Evolutionary conservation across 108 stramenopile genomes (phyloP), one percentile per base, ranked within the genome.

Genomic region (Cylindrotheca closterium): DNA sequence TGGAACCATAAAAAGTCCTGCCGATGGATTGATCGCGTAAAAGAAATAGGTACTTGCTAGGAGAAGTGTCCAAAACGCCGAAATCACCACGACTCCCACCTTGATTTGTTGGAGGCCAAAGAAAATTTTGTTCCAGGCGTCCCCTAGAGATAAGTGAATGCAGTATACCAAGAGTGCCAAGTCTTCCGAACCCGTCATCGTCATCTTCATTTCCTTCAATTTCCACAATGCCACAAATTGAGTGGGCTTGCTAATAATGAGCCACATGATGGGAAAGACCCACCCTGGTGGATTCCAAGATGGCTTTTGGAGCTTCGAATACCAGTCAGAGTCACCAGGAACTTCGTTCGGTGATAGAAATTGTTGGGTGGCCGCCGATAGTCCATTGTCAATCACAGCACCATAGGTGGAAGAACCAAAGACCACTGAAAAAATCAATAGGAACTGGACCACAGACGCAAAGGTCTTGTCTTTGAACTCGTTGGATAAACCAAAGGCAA

Each of bases 261-360:
- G 49, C 87, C 87, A 88, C 88, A 89, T 89, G 58, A 89, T 81
- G 8, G 88, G 84, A 68, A 89, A 89, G 30, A 84, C 24, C 75
- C 78, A 85, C 34, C 82, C 84, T 21, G 88, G 88, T 10, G 88
- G 88, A 61, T 83, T 83, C 80, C 80, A 89, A 18, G 23, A 21
- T 8, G 88, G 88, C 50, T 84, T 81, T 15, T 66, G 18, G 15
- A 89, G 51, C 4, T 67, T 68, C 1, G 45, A 29, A 58, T 89
- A 89, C 88, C 88, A 89, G 53, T 70, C 63, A 3, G 69, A 49
- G 60, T 85, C 75, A 23, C 73, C 77, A 3, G 78, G 79, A 22
- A 73, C 62, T 15, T 45, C 48, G 27, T 70, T 74, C 2, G 85
- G 81, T 26, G 71, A 61, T 28, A 86, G 33, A 19, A 71, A 52